Evolutionary conservation across 2,329 filamentous ascomycete species (phyloP).

Genomic region (Knoxdaviesia proteae): DNA sequence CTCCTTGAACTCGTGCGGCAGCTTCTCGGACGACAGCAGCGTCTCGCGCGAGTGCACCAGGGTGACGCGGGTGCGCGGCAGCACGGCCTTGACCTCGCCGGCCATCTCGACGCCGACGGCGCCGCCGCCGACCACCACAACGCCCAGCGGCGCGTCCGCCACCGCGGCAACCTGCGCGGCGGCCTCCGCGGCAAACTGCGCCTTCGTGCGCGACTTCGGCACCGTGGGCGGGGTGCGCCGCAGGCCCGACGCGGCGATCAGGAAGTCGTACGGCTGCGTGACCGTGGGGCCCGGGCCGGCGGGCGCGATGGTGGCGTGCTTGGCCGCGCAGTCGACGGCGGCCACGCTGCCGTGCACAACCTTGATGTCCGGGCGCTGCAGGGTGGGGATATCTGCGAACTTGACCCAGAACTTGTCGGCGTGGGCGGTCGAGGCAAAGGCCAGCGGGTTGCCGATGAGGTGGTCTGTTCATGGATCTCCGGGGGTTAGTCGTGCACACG

Average conservation of each 20-base stretch:
- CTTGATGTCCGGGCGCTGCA: conserved; percentile 40
- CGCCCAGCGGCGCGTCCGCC: conserved; percentile 28
- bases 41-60: conserved; percentile 52
- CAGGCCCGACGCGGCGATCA: conserved; percentile 52
- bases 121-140: conserved; percentile 56
- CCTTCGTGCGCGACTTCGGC: conserved; percentile 40
- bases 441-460: conserved; percentile 54
- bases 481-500: not conserved
- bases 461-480: conserved; percentile 31
- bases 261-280: conserved; percentile 46
- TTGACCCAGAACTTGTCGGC: conserved; percentile 50
- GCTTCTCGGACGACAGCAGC: conserved; percentile 51
- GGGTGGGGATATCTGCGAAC: conserved; percentile 43
- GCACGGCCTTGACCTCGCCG: conserved; percentile 49
- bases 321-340: conserved; percentile 35
- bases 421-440: conserved; percentile 41
- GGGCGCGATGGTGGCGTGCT: conserved; percentile 35
- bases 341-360: conserved; percentile 46
- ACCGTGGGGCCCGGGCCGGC: conserved; percentile 19
- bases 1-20: conserved; percentile 50
- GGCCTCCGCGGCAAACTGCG: conserved; percentile 42
- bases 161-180: conserved; percentile 36
- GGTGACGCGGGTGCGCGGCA: conserved; percentile 45
- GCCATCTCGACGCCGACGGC: conserved; percentile 72
- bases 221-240: conserved; percentile 52